Conservation (phyloP, 2,329 filamentous ascomycete genomes). For the Phoma sp. region DNA sequence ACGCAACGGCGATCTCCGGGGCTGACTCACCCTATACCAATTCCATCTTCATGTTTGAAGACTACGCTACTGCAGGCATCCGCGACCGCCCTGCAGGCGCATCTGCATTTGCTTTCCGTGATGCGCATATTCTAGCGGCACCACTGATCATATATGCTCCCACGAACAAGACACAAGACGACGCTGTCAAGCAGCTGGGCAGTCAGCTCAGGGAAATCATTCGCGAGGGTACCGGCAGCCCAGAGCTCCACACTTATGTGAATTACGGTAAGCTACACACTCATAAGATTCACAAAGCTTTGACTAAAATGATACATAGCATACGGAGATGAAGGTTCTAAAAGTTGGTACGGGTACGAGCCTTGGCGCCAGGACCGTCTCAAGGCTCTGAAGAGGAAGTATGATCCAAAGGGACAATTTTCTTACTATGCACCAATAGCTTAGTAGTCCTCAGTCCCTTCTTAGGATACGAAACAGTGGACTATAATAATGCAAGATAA, state of each 20-base stretch:
- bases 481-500: no score
- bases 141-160: constrained; percentile 29
- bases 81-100: constrained; percentile 44
- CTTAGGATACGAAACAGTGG: no score
- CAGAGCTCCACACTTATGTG: constrained; percentile 40
- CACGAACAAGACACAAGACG: constrained; percentile 15
- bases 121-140: constrained; percentile 38
- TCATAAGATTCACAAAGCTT: neutral
- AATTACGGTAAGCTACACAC: constrained; percentile 1
- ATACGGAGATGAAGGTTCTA: constrained; percentile 37
- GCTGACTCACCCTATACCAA: constrained; percentile 31
- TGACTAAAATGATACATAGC: constrained; percentile 19
- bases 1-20: constrained; percentile 44
- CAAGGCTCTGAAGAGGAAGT: constrained; percentile 40
- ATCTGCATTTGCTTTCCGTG: constrained; percentile 58
- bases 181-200: constrained; percentile 23
- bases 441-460: no score
- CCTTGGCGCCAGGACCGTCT: constrained; percentile 42
- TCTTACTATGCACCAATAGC: constrained; percentile 39
- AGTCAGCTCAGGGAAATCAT: constrained; percentile 29
- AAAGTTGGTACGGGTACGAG: constrained; percentile 45
- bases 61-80: constrained; percentile 59
- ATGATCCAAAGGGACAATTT: constrained; percentile 43
- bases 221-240: constrained; percentile 25
- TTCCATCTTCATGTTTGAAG: constrained; percentile 64